Conservation (phyloP, 2,329 filamentous ascomycete genomes). For the Sporothrix pseudoabietina region DNA sequence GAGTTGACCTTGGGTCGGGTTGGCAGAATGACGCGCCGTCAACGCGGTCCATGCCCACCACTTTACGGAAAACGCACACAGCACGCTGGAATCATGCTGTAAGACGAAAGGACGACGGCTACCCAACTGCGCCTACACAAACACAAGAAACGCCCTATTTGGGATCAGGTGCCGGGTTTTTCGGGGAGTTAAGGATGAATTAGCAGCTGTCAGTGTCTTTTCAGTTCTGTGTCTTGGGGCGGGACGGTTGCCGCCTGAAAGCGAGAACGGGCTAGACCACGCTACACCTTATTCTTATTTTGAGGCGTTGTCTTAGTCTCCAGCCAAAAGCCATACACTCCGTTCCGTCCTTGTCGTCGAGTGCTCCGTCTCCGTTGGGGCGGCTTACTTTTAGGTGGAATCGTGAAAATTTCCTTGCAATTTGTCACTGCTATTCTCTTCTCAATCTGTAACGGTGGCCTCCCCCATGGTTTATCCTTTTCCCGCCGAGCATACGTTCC, state of each 20-base stretch:
- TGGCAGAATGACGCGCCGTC: neutral
- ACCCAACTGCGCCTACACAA: neutral
- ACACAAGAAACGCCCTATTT: neutral
- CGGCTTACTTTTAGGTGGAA: neutral
- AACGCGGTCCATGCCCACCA: neutral
- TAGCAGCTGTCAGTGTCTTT: neutral
- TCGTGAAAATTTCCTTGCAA: neutral
- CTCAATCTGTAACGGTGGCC: neutral
- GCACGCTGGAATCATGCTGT: neutral
- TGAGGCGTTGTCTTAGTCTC: neutral
- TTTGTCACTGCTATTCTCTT: neutral
- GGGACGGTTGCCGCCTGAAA: neutral
- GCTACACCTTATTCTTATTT: too few relatives aligned
- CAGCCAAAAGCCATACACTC: neutral
- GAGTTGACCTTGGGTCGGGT: neutral
- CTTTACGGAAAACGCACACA: neutral
- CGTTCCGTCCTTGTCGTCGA: slow-evolving; percentile 10
- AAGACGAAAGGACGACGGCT: neutral
- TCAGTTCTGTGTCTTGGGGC: neutral
- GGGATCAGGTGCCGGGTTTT: neutral
- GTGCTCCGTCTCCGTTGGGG: slow-evolving; percentile 1
- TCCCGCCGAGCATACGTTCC: neutral
- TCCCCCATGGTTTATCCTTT: neutral
- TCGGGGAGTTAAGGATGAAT: slow-evolving; percentile 15
- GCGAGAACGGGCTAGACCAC: too few relatives aligned